These are phyloP conservation scores for Rhinocladiella mackenziei DNA, from an alignment of 2,329 filamentous ascomycete genomes.

Conservation along the genomic window DNA sequence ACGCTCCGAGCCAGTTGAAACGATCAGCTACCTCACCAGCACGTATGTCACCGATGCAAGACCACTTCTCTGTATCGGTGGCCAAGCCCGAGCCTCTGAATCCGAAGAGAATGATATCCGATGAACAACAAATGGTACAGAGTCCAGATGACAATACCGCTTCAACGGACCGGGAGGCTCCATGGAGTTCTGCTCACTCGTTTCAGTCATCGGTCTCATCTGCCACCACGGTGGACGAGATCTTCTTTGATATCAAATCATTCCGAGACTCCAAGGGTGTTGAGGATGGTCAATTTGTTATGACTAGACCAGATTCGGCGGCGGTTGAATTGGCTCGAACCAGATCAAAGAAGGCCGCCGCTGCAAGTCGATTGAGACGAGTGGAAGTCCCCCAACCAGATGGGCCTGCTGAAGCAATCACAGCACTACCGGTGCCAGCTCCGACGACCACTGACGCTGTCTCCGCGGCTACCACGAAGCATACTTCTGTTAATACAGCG, in stretches of 20 bases:
- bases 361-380: conserved; percentile 9
- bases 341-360: conserved; percentile 15
- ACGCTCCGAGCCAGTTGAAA: conserved; percentile 9
- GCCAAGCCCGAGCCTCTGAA: conserved; percentile 18
- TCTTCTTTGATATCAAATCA: conserved; percentile 30
- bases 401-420: background rate
- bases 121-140: conserved; percentile 10
- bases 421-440: conserved; percentile 1
- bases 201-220: conserved; percentile 25
- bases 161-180: conserved; percentile 18
- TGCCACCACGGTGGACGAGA: conserved; percentile 25
- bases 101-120: conserved; percentile 5
- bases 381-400: conserved; percentile 4
- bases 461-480: conserved; percentile 20
- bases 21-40: conserved; percentile 26
- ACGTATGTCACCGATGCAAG: conserved; percentile 24
- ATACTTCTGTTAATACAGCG: conserved; percentile 24
- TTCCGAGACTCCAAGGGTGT: conserved; percentile 28
- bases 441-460: conserved; percentile 2
- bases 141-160: conserved; percentile 27
- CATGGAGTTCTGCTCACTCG: conserved; percentile 24
- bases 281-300: conserved; percentile 28
- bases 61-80: conserved; percentile 11
- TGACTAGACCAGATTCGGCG: conserved; percentile 28
- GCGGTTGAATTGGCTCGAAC: conserved; percentile 27